Percentiles rank a stretch among this genome's conserved stretches.
Evolutionary conservation across 2,329 filamentous ascomycete species (phyloP).

Genomic region (Cytospora schulzeri): DNA sequence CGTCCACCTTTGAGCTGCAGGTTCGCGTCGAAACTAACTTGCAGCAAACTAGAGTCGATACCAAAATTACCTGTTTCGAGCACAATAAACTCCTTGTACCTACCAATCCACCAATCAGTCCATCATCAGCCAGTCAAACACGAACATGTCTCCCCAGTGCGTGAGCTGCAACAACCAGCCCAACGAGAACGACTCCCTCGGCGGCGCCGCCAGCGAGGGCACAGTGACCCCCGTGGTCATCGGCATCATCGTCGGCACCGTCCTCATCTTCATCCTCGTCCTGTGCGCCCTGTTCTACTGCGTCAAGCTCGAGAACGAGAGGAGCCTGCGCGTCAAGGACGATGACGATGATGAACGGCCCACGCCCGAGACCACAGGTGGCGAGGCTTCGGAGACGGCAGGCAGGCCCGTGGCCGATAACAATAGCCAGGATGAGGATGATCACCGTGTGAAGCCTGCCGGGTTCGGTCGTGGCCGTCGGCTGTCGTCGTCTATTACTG

Average conservation of each 20-base stretch:
- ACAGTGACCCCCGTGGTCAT: constrained; percentile 25
- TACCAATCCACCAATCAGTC: not conserved
- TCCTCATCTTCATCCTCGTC: constrained; percentile 24
- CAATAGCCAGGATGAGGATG: not conserved
- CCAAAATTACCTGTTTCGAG: not conserved
- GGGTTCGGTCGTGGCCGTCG: not conserved
- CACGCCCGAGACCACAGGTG: too few relatives aligned
- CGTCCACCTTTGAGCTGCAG: not conserved
- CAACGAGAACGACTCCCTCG: constrained; percentile 24
- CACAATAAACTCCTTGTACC: not conserved
- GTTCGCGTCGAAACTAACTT: not conserved
- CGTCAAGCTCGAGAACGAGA: constrained; percentile 28
- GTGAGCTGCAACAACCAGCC: constrained; percentile 28
- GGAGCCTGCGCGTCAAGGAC: constrained; percentile 10
- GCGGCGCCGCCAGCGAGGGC: constrained; percentile 23
- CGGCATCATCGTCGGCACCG: constrained; percentile 26
- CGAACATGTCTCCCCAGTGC: constrained; percentile 26
- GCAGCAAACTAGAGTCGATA: not conserved
- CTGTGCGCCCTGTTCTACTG: constrained; percentile 28
- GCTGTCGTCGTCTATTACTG: constrained; percentile 6
- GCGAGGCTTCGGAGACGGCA: not conserved
- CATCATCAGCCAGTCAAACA: not conserved
- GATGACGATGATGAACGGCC: not conserved
- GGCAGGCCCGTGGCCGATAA: too few relatives aligned
- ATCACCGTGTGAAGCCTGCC: not conserved